Evolutionary conservation across 2,329 filamentous ascomycete species (phyloP).

Genomic region (Fusarium goolgardi): DNA sequence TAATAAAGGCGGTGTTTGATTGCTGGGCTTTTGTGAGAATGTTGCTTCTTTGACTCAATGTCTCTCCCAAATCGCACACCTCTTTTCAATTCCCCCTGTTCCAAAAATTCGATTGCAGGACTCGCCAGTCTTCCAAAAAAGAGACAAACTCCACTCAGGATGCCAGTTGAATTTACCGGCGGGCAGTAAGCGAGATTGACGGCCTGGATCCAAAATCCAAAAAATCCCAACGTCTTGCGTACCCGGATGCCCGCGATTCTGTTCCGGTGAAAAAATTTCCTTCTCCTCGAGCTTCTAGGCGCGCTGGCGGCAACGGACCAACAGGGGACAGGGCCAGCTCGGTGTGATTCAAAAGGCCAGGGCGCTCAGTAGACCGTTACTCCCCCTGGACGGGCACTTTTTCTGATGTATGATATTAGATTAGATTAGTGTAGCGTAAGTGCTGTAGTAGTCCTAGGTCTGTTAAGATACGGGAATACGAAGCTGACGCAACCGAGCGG

Average conservation of each 20-base stretch:
- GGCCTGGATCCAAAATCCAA: conserved; percentile 40
- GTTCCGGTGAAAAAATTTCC: conserved; percentile 49
- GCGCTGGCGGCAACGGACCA: conserved; percentile 47
- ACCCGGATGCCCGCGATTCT: conserved; percentile 45
- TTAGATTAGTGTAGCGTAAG: conserved; percentile 24
- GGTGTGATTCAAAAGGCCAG: conserved; percentile 48
- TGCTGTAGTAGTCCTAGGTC: conserved; percentile 4
- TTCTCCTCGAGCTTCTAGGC: conserved; percentile 48
- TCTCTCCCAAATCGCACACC: conserved; percentile 14
- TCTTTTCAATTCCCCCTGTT: conserved; percentile 32
- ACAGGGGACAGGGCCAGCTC: conserved; percentile 43
- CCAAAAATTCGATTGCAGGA: conserved; percentile 30
- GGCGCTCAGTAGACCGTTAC: conserved; percentile 43
- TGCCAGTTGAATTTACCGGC: conserved; percentile 52
- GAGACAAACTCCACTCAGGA: conserved; percentile 36
- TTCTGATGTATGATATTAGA: conserved; percentile 24
- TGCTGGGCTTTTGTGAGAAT: conserved; percentile 1
- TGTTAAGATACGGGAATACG: conserved; percentile 42
- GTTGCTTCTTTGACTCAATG: conserved; percentile 17
- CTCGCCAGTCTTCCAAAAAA: conserved; percentile 25
- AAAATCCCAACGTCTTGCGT: conserved; percentile 46
- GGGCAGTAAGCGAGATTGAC: conserved; percentile 53
- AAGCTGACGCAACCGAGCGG: conserved; percentile 44
- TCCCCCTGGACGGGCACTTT: conserved; percentile 31
- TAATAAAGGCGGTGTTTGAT: conserved; percentile 32